A percentile compares a stretch with the other conserved stretches of the same genome.
These are phyloP conservation scores for Erysimum cheiranthoides DNA, from an alignment of 345 rosid species.

Conservation along the genomic window DNA sequence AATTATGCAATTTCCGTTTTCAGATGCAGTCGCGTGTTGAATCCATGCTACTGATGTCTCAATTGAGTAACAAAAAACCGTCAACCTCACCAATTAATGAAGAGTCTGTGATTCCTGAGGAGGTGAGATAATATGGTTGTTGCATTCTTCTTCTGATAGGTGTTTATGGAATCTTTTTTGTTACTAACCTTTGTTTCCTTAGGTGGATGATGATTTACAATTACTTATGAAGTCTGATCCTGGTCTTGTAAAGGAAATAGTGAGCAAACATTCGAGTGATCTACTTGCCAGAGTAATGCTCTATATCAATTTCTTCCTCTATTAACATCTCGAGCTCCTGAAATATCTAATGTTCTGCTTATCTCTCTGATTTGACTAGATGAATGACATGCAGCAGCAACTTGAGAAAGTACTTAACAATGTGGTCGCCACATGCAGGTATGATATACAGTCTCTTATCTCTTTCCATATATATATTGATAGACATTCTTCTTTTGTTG, in stretches of 20 bases:
- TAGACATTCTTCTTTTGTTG: not conserved
- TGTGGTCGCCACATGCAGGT: constrained; percentile 42
- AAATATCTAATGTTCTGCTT: constrained; percentile 9
- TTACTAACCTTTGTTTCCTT: not conserved
- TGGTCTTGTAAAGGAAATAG: constrained; percentile 27
- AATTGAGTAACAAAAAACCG: constrained; percentile 23
- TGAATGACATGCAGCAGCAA: constrained; percentile 36
- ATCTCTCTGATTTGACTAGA: constrained; percentile 36
- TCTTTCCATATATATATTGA: not conserved
- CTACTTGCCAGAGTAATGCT: constrained; percentile 34
- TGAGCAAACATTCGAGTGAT: constrained; percentile 19
- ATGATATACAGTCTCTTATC: not conserved
- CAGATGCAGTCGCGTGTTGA: constrained; percentile 40
- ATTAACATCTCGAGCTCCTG: constrained; percentile 4
- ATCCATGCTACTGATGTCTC: constrained; percentile 5
- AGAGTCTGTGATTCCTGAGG: not conserved
- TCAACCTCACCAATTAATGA: not conserved
- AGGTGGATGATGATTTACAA: constrained; percentile 36
- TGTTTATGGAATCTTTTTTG: constrained; percentile 23
- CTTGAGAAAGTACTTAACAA: constrained; percentile 39
- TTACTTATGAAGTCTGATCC: constrained; percentile 39
- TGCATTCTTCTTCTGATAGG: not conserved
- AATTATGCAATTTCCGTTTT: constrained; percentile 8
- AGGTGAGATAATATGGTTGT: constrained; percentile 20
- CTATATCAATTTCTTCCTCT: constrained; percentile 11